A percentile compares a stretch with the other conserved stretches of the same genome.
Conservation (phyloP, 257 asterid species). For the Scutellaria galericulata region DNA sequence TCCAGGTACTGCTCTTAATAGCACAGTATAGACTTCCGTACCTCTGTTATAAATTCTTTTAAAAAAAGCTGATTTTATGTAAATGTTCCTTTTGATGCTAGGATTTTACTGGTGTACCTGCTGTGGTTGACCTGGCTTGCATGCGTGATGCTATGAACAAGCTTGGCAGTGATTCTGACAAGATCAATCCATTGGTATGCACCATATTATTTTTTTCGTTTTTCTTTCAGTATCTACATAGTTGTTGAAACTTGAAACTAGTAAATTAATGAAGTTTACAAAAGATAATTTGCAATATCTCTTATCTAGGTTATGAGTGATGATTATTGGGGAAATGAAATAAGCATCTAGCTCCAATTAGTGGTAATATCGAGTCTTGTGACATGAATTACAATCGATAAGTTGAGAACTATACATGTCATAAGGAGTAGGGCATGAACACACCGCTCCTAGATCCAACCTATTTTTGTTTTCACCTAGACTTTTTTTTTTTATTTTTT, state of each 20-base stretch:
- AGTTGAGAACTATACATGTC: neutral
- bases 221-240: conserved; percentile 27
- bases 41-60: neutral
- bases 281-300: neutral
- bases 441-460: neutral
- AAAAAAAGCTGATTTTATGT: conserved; percentile 22
- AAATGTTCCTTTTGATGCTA: conserved; percentile 40
- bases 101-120: conserved; percentile 99
- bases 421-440: neutral
- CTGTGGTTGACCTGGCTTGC: conserved; percentile 94
- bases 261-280: conserved; percentile 8
- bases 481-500: neutral
- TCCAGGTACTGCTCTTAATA: conserved; percentile 67
- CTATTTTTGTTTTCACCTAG: neutral
- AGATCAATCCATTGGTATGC: conserved; percentile 95
- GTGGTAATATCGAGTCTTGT: neutral
- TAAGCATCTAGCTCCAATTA: neutral
- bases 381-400: neutral
- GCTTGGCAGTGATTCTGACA: conserved; percentile 90
- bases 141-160: conserved; percentile 99
- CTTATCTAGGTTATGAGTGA: neutral
- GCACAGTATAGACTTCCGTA: neutral
- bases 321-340: neutral
- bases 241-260: neutral
- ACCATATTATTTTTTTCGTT: neutral